Base-by-base conservation (phyloP, 208 protist genomes). In the Acanthamoeba lugdunensis region DNA sequence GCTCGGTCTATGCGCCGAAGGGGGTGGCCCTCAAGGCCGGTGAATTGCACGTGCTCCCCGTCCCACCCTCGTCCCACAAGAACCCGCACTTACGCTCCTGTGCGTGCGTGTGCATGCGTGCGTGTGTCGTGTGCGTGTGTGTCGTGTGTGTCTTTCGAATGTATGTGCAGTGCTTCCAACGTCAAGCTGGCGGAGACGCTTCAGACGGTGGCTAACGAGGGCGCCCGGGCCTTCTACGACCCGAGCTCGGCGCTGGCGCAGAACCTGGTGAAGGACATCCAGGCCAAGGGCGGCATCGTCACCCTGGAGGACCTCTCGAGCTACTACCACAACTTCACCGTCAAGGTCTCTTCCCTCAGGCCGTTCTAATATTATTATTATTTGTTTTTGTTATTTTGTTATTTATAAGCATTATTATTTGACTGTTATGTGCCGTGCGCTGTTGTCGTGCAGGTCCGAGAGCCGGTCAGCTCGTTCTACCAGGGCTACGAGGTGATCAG, bases 161-260 rank as follows among this genome's bases (percentile, higher is more conserved):
- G 28, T 28, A 56, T 58, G 7, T 23, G 21, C 63, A 58, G 30
- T 8, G 28, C 54, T 18, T 75, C 41, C 8, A 89, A 75, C 16
- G 25, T 71, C 58, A 93, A 65, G 45, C 77, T 95, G 45, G 94
- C 79, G 18, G 81, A 95, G 23, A 95, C 94, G 7, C 84, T 96
- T 13, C 41, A 95, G 89, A 41, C 37, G 4, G 79, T 96, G 56
- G 92, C 95, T 13, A 48, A 9, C 6, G 13, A 75, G 4, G 95
- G 95, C 21, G 77, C 54, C 25, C 13, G 94, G 41, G 73, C 58
- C 1, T 94, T 96, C 30, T 95, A 95, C 63, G 50, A 69, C 54
- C 54, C 94, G 28, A 28, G 23, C 45, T 84, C 33, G 14, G n/a
- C 33, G 75, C 56, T 95, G n/a, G 93, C 95, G 0, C 18, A 95